Conservation (phyloP, 805 yeast species). For the Ogataea nakhonphanomensis region DNA sequence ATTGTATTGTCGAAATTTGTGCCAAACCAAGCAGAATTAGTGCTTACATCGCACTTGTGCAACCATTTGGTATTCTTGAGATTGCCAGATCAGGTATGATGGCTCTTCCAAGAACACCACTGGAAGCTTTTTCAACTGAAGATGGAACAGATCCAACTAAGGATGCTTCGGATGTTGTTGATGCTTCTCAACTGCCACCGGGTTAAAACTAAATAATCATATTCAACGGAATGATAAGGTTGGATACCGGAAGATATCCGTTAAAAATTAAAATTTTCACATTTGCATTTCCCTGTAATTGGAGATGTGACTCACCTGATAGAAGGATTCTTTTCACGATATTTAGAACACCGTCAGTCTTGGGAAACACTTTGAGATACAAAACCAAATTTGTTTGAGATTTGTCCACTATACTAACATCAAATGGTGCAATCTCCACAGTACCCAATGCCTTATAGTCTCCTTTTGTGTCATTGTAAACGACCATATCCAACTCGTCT, state of each 20-base stretch:
- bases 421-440: conserved; percentile 33
- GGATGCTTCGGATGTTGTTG: conserved; percentile 71
- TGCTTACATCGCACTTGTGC: conserved; percentile 80
- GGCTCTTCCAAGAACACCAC: conserved; percentile 96
- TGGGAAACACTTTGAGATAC: conserved; percentile 32
- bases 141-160: conserved; percentile 48
- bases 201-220: conserved; percentile 50
- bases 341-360: conserved; percentile 31
- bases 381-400: conserved; percentile 27
- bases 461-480: conserved; percentile 22
- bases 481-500: conserved; percentile 30
- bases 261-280: conserved; percentile 32
- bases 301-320: conserved; percentile 31
- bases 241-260: conserved; percentile 33
- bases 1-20: conserved; percentile 88
- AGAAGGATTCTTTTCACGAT: conserved; percentile 32
- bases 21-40: conserved; percentile 92
- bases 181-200: conserved; percentile 89
- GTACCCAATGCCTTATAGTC: conserved; percentile 31
- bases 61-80: conserved; percentile 95
- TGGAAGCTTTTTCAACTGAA: conserved; percentile 47
- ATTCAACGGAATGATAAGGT: conserved; percentile 31
- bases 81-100: conserved; percentile 98
- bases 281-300: conserved; percentile 34
- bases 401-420: conserved; percentile 30